These are phyloP conservation scores for Globisporangium irregulare DNA, from an alignment of 352 stramenopile species.

Conservation along the genomic window DNA sequence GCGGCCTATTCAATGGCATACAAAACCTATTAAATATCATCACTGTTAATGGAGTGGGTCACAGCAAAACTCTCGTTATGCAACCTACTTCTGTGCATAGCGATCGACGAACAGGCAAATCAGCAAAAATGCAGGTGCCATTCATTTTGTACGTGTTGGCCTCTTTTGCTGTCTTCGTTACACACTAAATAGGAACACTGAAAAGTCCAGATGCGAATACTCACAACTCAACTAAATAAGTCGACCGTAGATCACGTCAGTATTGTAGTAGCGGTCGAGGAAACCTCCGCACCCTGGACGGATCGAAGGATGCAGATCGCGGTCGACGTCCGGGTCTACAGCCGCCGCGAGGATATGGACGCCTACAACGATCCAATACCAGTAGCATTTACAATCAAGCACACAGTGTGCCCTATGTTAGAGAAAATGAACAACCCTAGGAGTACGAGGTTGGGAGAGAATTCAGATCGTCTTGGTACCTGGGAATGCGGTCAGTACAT, in stretches of 20 bases:
- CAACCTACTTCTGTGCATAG: too few relatives aligned
- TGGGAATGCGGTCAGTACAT: constrained; percentile 3
- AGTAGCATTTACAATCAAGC: background rate
- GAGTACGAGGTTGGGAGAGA: too few relatives aligned
- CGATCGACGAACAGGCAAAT: too few relatives aligned
- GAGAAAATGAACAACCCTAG: background rate
- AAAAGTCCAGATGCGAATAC: background rate
- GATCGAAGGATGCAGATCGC: background rate
- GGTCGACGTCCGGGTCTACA: constrained; percentile 2
- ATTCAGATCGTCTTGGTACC: background rate
- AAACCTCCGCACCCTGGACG: constrained; percentile 9
- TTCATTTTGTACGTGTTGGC: background rate
- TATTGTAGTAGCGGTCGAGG: constrained; percentile 13
- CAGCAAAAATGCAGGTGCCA: background rate
- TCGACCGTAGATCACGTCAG: background rate
- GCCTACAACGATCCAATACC: background rate
- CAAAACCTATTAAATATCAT: too few relatives aligned
- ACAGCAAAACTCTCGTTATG: too few relatives aligned
- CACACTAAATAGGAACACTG: background rate
- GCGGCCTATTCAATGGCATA: background rate
- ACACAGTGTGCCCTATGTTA: background rate
- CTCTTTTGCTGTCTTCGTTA: too few relatives aligned
- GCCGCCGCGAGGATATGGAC: constrained; percentile 3
- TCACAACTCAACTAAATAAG: constrained; percentile 9
- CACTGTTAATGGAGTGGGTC: too few relatives aligned